Base-by-base conservation (phyloP, 23 red algal genomes). In the Cyanidium caldarium region DNA sequence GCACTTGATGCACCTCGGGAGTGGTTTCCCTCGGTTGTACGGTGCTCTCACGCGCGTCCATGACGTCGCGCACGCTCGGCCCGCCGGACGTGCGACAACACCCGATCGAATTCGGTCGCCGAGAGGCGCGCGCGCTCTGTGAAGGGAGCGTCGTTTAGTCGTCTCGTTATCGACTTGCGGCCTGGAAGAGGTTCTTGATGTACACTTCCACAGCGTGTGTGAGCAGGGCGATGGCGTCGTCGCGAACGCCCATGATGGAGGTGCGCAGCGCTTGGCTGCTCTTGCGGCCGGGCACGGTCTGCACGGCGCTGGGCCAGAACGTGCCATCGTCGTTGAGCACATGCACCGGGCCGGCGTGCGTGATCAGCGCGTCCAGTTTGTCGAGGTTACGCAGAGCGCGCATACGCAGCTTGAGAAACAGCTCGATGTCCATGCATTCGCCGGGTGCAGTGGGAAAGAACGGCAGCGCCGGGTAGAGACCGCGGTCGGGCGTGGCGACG, bases 391-490 rank as follows among this genome's bases (percentile, higher is more conserved):
- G 51, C 13, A 61, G n/a, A 57, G 80, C 67, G 33, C 85, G 70
- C 37, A 69, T 42, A 12, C 77, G 58, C 19, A 88, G 58, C 39
- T 72, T 80, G 37, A 81, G 33, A 37, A 88, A 82, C 44, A 88
- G 40, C 19, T 88, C 77, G 17, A 81, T 33, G 40, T 88, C 85
- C 34, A 88, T 44, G 15, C 41, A 45, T 2, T 38, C 38, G 2
- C 85, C 85, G 0, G 85, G 85, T 17, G 69, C 38, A 2, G 77
- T 10, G 10, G 85, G 85, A 23, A 58, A 66, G 58, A 79, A 88
- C 38, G 85, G 85, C 72, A 88, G 58, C 45, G 45, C 68, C 45
- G 79, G 68, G 71, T 88, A 88, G 5, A 70, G 44, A 12, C 23
- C 39, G 33, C 78, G 20, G 25, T 69, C 68, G 10, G 78, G n/a